These are phyloP conservation scores for Tetrapisispora arboricola DNA, from an alignment of 805 yeast genomes.

Conservation along the genomic window DNA sequence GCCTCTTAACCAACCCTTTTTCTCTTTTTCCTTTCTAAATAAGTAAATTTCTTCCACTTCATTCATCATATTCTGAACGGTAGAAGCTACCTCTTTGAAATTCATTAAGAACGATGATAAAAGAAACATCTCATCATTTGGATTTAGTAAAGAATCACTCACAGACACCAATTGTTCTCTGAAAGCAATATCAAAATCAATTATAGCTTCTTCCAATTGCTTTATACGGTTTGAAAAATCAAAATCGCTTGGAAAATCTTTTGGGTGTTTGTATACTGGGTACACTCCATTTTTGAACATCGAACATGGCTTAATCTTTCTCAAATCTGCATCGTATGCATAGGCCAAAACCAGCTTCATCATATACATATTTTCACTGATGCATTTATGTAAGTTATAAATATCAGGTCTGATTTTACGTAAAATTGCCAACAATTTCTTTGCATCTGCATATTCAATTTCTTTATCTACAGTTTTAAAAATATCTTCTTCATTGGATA, in stretches of 20 bases:
- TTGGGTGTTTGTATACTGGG: slow-evolving; percentile 8
- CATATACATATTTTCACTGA: slow-evolving; percentile 28
- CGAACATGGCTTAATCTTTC: slow-evolving; percentile 11
- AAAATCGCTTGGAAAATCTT: slow-evolving; percentile 15
- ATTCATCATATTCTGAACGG: slow-evolving; percentile 26
- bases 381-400: slow-evolving; percentile 24
- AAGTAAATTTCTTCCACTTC: slow-evolving; percentile 25
- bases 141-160: slow-evolving; percentile 29
- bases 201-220: slow-evolving; percentile 25
- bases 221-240: slow-evolving; percentile 21
- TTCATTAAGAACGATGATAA: slow-evolving; percentile 42
- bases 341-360: slow-evolving; percentile 30
- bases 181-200: slow-evolving; percentile 27
- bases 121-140: slow-evolving; percentile 41
- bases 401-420: slow-evolving; percentile 27
- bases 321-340: slow-evolving; percentile 33
- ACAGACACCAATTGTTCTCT: slow-evolving; percentile 22
- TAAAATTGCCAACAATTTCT: slow-evolving; percentile 26
- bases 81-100: slow-evolving; percentile 32
- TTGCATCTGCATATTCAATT: slow-evolving; percentile 30
- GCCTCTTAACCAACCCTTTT: slow-evolving; percentile 30
- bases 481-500: slow-evolving; percentile 1
- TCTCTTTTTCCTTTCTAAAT: slow-evolving; percentile 25
- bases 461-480: slow-evolving; percentile 23
- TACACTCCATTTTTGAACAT: slow-evolving; percentile 11